Conservation (phyloP, 1,284 basidiomycete genomes). For the Cryptococcus sp. region DNA sequence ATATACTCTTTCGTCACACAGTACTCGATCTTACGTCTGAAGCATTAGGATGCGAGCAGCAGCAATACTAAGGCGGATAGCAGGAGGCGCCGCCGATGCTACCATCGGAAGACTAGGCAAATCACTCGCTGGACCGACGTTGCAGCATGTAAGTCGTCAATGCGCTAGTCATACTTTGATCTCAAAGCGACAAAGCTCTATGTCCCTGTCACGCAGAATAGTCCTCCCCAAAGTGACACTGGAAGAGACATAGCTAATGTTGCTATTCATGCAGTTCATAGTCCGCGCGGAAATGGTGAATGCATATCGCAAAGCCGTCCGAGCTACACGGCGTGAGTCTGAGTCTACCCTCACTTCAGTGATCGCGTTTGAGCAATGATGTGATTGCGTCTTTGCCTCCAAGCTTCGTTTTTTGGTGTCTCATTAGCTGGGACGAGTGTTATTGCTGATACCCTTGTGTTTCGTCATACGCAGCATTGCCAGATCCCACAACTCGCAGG, state of each 20-base stretch:
- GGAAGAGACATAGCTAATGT: too few relatives aligned
- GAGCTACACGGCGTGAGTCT: slow-evolving; percentile 49
- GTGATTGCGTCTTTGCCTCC: background rate
- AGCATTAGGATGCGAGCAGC: too few relatives aligned
- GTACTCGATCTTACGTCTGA: too few relatives aligned
- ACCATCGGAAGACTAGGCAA: too few relatives aligned
- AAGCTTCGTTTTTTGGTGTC: too few relatives aligned
- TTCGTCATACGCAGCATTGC: slow-evolving; percentile 40
- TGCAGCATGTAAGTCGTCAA: slow-evolving; percentile 39
- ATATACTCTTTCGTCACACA: too few relatives aligned
- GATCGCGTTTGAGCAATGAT: background rate
- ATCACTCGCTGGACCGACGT: slow-evolving; percentile 18
- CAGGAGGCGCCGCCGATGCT: too few relatives aligned
- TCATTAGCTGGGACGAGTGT: too few relatives aligned
- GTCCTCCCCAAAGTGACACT: too few relatives aligned
- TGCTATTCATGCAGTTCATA: slow-evolving; percentile 40
- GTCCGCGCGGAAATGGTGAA: slow-evolving; percentile 45
- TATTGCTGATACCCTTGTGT: too few relatives aligned
- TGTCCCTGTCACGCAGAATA: background rate
- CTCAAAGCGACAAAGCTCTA: background rate
- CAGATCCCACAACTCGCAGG: slow-evolving; percentile 42
- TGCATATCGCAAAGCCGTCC: slow-evolving; percentile 47
- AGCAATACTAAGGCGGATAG: too few relatives aligned
- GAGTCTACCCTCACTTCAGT: too few relatives aligned
- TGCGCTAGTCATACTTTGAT: background rate